Conservation (phyloP, 208 protist genomes). For the Porcisia hertigi region DNA sequence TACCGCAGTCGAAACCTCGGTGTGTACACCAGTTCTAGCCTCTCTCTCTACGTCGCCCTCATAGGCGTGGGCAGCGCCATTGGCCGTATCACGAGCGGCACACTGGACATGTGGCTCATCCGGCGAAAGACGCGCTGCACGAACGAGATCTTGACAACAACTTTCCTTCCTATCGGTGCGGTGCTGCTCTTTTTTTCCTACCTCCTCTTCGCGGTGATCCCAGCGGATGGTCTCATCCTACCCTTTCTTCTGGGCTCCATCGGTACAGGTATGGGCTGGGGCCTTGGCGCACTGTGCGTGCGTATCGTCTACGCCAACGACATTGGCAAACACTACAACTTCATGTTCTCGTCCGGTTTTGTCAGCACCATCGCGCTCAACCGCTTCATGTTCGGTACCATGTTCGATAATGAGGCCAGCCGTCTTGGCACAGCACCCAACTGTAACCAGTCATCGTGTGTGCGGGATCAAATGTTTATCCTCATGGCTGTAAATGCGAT, state of each 20-base stretch:
- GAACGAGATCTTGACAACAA: constrained; percentile 46
- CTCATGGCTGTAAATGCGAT: constrained; percentile 71
- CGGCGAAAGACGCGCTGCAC: constrained; percentile 26
- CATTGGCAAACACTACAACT: constrained; percentile 87
- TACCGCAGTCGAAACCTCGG: constrained; percentile 66
- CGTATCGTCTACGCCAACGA: constrained; percentile 74
- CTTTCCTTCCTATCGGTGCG: constrained; percentile 48
- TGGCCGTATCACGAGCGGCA: constrained; percentile 57
- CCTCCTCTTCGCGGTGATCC: constrained; percentile 63
- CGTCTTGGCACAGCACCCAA: constrained; percentile 27
- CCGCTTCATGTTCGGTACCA: constrained; percentile 79
- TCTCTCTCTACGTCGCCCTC: constrained; percentile 64
- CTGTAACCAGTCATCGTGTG: constrained; percentile 53
- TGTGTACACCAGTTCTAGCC: constrained; percentile 28
- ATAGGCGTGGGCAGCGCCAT: constrained; percentile 74
- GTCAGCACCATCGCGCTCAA: constrained; percentile 74
- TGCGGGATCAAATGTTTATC: constrained; percentile 70
- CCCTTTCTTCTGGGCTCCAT: constrained; percentile 66
- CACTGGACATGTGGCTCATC: constrained; percentile 59
- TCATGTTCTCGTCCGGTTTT: constrained; percentile 68
- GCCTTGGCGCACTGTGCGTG: constrained; percentile 48
- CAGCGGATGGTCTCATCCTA: constrained; percentile 47
- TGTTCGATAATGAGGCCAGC: constrained; percentile 63
- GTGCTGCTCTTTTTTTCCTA: constrained; percentile 44
- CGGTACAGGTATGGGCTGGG: constrained; percentile 69